A percentile compares a stretch with the other conserved stretches of the same genome.
Evolutionary conservation across 768 basidiomycete species (phyloP).

Genomic region (Serpula lacrymans): DNA sequence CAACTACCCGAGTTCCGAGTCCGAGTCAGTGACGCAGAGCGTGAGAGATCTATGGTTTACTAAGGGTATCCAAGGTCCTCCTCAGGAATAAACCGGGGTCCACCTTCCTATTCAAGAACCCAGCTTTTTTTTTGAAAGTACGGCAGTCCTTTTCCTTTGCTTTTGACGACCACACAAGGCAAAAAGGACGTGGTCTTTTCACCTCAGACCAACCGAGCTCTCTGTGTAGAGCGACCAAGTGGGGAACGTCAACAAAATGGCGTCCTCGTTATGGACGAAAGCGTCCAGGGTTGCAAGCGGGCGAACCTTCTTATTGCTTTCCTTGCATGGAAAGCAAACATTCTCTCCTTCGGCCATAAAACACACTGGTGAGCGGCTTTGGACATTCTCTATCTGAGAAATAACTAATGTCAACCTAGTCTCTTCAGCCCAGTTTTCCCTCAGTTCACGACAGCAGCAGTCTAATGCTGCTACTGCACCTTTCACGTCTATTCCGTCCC

Average conservation of each 20-base stretch:
- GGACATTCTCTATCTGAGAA: background rate
- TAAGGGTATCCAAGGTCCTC: too few relatives aligned
- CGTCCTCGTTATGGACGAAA: conserved; percentile 3
- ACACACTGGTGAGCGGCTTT: background rate
- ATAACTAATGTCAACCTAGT: background rate
- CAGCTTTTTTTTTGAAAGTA: conserved; percentile 4
- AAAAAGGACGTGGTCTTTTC: too few relatives aligned
- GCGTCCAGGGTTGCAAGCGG: conserved; percentile 1
- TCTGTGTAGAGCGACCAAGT: too few relatives aligned
- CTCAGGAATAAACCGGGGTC: too few relatives aligned
- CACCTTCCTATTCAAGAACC: background rate
- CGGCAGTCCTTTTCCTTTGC: conserved; percentile 1
- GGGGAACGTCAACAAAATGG: conserved; percentile 1
- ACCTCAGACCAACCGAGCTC: too few relatives aligned
- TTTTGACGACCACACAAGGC: too few relatives aligned
- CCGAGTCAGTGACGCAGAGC: too few relatives aligned
- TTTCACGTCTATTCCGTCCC: conserved; percentile 3
- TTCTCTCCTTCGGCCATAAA: background rate
- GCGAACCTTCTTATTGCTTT: too few relatives aligned
- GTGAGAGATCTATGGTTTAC: too few relatives aligned
- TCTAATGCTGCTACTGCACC: background rate
- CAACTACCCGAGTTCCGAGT: too few relatives aligned
- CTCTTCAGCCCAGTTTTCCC: background rate
- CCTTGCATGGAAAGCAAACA: background rate
- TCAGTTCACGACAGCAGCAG: background rate